A percentile compares a stretch with the other conserved stretches of the same genome.
Evolutionary conservation across 257 asterid species (phyloP).

Genomic region (Petunia secreta): DNA sequence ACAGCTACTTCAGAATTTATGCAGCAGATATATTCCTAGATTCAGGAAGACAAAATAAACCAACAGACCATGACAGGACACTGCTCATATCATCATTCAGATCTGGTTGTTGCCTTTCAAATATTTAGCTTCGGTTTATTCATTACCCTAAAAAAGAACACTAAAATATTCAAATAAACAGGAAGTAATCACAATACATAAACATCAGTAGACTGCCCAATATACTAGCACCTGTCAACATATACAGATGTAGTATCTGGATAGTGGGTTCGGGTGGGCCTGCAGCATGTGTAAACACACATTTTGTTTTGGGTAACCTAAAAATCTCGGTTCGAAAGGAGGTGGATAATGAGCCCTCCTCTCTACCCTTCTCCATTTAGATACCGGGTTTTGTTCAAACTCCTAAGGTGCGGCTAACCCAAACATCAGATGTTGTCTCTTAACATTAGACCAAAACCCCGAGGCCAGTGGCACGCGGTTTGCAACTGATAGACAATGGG

Average conservation of each 20-base stretch:
- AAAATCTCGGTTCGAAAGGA: too few species aligned
- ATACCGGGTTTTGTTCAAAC: too few species aligned
- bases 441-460: too few species aligned
- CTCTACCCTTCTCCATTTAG: too few species aligned
- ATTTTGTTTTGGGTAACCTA: too few species aligned
- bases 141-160: not conserved
- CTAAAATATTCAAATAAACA: not conserved
- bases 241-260: not conserved
- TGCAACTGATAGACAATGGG: too few species aligned
- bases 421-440: too few species aligned
- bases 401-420: too few species aligned
- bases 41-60: not conserved
- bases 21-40: not conserved
- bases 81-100: not conserved
- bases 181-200: not conserved
- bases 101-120: slow-evolving; percentile 11
- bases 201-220: slow-evolving; percentile 6
- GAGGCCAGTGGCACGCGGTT: too few species aligned
- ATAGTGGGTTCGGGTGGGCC: not conserved
- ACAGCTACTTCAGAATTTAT: not conserved
- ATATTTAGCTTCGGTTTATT: not conserved
- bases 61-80: not conserved
- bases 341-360: too few species aligned
- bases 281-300: not conserved
- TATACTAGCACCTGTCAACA: not conserved